Base-by-base conservation (phyloP, 148 eudicot species). In the Rhododendron henanense region DNA sequence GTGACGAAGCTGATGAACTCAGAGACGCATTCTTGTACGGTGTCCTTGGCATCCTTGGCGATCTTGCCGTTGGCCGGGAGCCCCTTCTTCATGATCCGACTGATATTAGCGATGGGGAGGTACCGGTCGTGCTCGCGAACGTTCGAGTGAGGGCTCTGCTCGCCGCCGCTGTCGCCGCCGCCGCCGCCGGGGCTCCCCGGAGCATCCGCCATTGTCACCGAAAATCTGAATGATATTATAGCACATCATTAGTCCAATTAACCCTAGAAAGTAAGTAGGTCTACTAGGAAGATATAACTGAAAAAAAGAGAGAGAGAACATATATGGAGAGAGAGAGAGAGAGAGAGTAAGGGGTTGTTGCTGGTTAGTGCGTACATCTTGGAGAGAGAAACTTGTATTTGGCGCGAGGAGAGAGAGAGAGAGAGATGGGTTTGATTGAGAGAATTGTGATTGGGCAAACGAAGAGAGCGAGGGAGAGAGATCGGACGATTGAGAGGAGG, bases 1-100 rank as follows among this genome's bases (percentile, higher is more conserved):
- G 93, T 91, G 81, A 91, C 81, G 88, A 91, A 91, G 89, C 92
- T 90, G 85, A 91, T 91, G 87, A 91, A 91, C 89, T 91, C 93
- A 4, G 93, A 91, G 8, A 91, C 93, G 57, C 93, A 91, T 78
- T 91, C 93, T 79, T 91, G 93, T 11, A 91, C 93, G 3, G 93
- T 91, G 23, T 91, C 93, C 87, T 91, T 91, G 1, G 93, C 93
- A 23, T 91, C 93, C 87, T 91, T 91, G 19, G 93, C 91, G 5
- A 91, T 89, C 87, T 91, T 91, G 0, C 89, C 93, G 65, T 91
- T 91, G 2, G 90, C 82, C 16, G 93, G 93, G 84, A 91, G 67
- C 0, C 85, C 90, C 71, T 91, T 91, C 84, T 91, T 91, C 93
- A 91, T 91, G 82, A 91, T 91, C 28, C 93, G 88, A 31, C 93